Conservation (phyloP, 2,329 filamentous ascomycete species). For the Beauveria australis region DNA sequence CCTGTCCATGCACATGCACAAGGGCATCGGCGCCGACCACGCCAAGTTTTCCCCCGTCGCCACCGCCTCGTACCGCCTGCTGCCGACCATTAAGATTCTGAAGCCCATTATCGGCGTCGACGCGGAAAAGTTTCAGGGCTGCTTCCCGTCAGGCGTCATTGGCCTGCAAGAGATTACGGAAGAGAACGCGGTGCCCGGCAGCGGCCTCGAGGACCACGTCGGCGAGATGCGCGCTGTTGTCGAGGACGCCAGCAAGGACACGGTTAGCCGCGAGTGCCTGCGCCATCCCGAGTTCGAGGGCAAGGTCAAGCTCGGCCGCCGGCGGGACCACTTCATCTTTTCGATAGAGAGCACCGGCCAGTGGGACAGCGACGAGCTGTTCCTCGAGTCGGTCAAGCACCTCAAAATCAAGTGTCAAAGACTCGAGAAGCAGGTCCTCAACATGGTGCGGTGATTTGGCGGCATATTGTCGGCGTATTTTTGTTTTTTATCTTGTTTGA, state of each 20-base stretch:
- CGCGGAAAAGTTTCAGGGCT: constrained; percentile 80
- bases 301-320: constrained; percentile 87
- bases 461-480: constrained; percentile 8
- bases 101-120: constrained; percentile 79
- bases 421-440: constrained; percentile 61
- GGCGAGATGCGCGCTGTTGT: constrained; percentile 87
- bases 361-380: constrained; percentile 87
- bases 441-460: constrained; percentile 45
- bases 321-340: constrained; percentile 96
- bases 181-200: constrained; percentile 54
- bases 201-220: constrained; percentile 63
- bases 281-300: constrained; percentile 88
- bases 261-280: constrained; percentile 85
- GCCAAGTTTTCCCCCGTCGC: constrained; percentile 96
- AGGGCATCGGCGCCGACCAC: constrained; percentile 89
- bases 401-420: constrained; percentile 77
- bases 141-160: constrained; percentile 87
- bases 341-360: constrained; percentile 91
- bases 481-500: background rate
- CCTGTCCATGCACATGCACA: constrained; percentile 86
- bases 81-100: constrained; percentile 80
- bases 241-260: constrained; percentile 81
- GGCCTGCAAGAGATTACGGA: constrained; percentile 63
- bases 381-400: constrained; percentile 78
- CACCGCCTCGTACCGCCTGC: constrained; percentile 83